Evolutionary conservation across 345 rosid species (phyloP), one percentile per base, ranked within the genome.

Genomic region (Boechera stricta): DNA sequence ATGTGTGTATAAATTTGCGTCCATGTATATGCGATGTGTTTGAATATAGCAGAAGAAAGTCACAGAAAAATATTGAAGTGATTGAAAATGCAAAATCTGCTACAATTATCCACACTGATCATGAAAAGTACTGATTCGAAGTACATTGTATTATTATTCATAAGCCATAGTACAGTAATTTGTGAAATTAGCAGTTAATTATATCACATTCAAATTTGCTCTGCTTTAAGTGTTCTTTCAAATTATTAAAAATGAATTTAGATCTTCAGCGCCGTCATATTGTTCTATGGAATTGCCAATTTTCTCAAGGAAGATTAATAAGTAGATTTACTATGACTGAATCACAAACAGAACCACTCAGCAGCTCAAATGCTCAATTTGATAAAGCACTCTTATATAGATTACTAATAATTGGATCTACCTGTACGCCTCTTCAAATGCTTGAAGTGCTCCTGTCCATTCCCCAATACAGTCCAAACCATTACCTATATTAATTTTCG

Each of bases 371-470:
- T 38, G 67, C 68, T 49, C 5, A 72, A 3, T 72, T 64, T 67
- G 42, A 53, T 78, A 28, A 16, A 65, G 28, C 51, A 53, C 35
- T 21, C 45, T 4, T 74, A 45, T 29, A 33, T 47, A 58, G 52
- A 47, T 47, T 29, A 47, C 15, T 26, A 26, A 68, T 28, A 62
- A 47, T 7, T 77, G 63, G 49, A 52, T 24, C 44, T 79, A 95
- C 98, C 97, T 88, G 74, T 89, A 85, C 39, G 90, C 91, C 72
- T 88, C 94, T 82, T 88, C 84, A 81, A 86, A 91, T 73, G 97
- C 87, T 45, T 79, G 72, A 69, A 92, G 85, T 69, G 98, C 98
- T 62, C 86, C 87, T 38, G 47, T 74, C 94, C 93, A 92, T 70
- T 91, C 86, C 53, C 94, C 98, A 36, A 76, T 76, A 71, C 80